Evolutionary conservation across 352 stramenopile species (phyloP).

Genomic region (Phytophthora rubi): DNA sequence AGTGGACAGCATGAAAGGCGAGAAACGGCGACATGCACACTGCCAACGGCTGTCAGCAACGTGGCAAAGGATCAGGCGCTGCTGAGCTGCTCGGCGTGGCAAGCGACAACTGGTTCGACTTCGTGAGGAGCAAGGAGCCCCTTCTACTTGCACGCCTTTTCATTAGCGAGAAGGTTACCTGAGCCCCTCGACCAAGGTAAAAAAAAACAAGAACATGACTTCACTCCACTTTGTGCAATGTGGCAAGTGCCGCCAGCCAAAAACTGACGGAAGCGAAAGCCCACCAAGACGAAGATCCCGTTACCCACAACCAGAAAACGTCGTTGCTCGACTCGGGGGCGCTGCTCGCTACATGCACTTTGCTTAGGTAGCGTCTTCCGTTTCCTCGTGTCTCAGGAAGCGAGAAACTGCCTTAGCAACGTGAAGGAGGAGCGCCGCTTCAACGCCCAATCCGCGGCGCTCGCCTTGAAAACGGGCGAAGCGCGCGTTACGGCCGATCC

Average conservation of each 20-base stretch:
- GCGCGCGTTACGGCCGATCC: conserved; percentile 5
- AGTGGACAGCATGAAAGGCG: conserved; percentile 13
- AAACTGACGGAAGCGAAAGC: conserved; percentile 19
- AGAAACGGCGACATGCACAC: conserved; percentile 20
- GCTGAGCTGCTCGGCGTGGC: not conserved
- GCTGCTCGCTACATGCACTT: not conserved
- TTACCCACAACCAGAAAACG: conserved; percentile 6
- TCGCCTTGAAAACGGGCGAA: conserved; percentile 2
- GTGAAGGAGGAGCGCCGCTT: conserved; percentile 24
- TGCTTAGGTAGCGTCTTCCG: not conserved
- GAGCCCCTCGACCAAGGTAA: too few species aligned
- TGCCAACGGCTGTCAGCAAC: conserved; percentile 4
- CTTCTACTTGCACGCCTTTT: conserved; percentile 9
- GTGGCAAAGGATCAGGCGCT: conserved; percentile 4
- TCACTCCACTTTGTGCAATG: not conserved
- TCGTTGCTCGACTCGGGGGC: not conserved
- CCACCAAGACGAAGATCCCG: not conserved
- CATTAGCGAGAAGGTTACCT: not conserved
- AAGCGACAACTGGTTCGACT: conserved; percentile 4
- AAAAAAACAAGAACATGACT: too few species aligned
- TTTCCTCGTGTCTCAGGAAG: conserved; percentile 28
- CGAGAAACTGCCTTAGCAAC: conserved; percentile 12
- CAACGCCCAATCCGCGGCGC: conserved; percentile 11
- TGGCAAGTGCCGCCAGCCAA: not conserved
- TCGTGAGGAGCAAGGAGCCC: conserved; percentile 14